Evolutionary conservation across 2,329 filamentous ascomycete genomes (phyloP).

Genomic region (Fusarium sp.): DNA sequence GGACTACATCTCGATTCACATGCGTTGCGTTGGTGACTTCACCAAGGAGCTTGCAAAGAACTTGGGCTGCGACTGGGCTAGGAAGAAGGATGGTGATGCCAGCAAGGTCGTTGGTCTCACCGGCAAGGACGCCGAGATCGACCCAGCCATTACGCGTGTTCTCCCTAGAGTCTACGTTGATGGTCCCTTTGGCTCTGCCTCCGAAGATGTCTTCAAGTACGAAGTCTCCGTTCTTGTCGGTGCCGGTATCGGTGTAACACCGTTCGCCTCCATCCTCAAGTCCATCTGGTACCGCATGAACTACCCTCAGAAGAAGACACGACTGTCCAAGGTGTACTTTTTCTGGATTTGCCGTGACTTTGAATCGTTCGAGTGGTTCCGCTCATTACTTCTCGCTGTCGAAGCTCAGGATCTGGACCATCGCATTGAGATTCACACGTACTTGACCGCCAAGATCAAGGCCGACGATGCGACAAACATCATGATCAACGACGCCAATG

Average conservation of each 20-base stretch:
- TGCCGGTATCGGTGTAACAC: slow-evolving; percentile 87
- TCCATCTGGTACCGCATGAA: slow-evolving; percentile 96
- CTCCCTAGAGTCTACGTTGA: slow-evolving; percentile 86
- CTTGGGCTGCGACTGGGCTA: slow-evolving; percentile 80
- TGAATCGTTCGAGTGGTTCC: slow-evolving; percentile 90
- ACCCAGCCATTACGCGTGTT: slow-evolving; percentile 78
- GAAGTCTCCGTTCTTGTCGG: slow-evolving; percentile 84
- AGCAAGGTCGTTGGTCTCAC: slow-evolving; percentile 79
- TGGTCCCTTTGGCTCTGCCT: slow-evolving; percentile 86
- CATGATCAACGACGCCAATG: slow-evolving; percentile 91
- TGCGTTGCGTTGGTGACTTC: slow-evolving; percentile 86
- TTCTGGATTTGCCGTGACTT: slow-evolving; percentile 94
- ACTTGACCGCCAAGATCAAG: slow-evolving; percentile 89
- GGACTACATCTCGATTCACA: slow-evolving; percentile 89
- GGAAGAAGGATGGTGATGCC: slow-evolving; percentile 57
- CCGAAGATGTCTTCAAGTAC: slow-evolving; percentile 91
- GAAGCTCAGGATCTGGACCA: slow-evolving; percentile 87
- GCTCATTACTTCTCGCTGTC: slow-evolving; percentile 84
- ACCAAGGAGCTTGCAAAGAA: slow-evolving; percentile 76
- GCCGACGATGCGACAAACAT: slow-evolving; percentile 88
- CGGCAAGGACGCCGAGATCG: slow-evolving; percentile 68
- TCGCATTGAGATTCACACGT: slow-evolving; percentile 90
- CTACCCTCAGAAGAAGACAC: slow-evolving; percentile 83
- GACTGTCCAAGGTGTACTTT: slow-evolving; percentile 88
- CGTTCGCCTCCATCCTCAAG: slow-evolving; percentile 88